Conservation (phyloP, 495 filamentous ascomycete genomes). For the Aspergillus coremiiformis region DNA sequence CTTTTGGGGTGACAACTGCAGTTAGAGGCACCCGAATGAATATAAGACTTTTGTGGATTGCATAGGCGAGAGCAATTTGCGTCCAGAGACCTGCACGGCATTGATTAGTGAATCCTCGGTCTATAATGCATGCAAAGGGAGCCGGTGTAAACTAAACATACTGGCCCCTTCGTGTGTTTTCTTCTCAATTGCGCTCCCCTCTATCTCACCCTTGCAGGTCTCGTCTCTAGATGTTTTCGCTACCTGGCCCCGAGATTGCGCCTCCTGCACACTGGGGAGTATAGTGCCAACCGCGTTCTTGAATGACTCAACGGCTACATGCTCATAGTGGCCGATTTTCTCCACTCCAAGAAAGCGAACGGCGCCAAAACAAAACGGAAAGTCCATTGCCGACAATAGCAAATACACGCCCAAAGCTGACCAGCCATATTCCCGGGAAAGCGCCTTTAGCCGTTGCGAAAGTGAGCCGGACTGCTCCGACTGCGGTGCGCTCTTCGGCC, state of each 20-base stretch:
- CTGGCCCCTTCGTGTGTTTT: constrained; percentile 35
- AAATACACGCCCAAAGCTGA: constrained; percentile 88
- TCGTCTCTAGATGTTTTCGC: constrained; percentile 4
- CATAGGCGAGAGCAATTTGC: constrained; percentile 88
- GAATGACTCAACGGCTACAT: constrained; percentile 34
- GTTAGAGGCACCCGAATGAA: constrained; percentile 88
- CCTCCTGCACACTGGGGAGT: constrained; percentile 19
- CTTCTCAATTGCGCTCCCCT: constrained; percentile 15
- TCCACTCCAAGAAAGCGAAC: constrained; percentile 80
- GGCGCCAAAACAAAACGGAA: constrained; percentile 88
- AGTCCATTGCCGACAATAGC: constrained; percentile 73
- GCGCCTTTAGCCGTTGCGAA: constrained; percentile 62
- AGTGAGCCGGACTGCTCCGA: constrained; percentile 44
- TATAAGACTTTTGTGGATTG: constrained; percentile 96
- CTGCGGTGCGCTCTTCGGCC: constrained; percentile 9
- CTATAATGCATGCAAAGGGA: neutral
- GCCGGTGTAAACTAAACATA: constrained; percentile 28
- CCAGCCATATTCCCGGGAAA: constrained; percentile 95
- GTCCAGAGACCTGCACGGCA: constrained; percentile 61
- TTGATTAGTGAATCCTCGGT: constrained; percentile 2
- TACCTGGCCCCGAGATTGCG: constrained; percentile 7
- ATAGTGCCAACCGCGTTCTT: constrained; percentile 24
- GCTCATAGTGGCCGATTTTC: constrained; percentile 60
- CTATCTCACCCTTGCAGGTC: constrained; percentile 17
- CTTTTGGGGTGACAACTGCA: constrained; percentile 81